Evolutionary conservation across 148 eudicot genomes (phyloP).

Genomic region (Rhododendron mucronatum): DNA sequence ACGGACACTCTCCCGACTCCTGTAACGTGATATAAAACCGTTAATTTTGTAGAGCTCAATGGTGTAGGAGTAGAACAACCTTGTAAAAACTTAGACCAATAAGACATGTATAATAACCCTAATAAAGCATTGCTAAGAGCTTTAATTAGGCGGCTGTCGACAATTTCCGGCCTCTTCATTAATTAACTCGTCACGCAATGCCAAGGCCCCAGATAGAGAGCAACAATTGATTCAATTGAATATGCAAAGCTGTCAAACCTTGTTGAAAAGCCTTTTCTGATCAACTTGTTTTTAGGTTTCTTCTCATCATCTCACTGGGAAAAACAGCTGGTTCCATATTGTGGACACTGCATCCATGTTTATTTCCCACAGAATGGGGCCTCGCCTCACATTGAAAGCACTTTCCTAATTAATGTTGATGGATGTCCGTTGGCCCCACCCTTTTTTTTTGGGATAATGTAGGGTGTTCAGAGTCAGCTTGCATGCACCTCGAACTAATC

Average conservation of each 20-base stretch:
- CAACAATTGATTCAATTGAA: neutral
- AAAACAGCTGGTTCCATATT: constrained; percentile 10
- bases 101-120: no score
- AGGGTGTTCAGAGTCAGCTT: no score
- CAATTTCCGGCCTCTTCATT: neutral
- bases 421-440: neutral
- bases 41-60: no score
- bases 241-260: neutral
- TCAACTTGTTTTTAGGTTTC: neutral
- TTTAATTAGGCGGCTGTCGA: neutral
- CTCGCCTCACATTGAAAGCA: neutral
- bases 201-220: neutral
- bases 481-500: fast-evolving
- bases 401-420: neutral
- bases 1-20: no score
- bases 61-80: no score
- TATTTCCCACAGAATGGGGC: neutral
- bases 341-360: neutral
- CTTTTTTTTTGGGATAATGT: no score
- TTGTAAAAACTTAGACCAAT: no score
- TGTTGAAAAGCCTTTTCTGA: neutral
- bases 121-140: no score
- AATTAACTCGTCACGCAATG: neutral
- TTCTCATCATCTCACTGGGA: neutral
- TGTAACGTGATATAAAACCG: no score